phyloP scores from a whole-genome alignment of 805 yeast species.

The Nakazawaea wickerhamii region DNA sequence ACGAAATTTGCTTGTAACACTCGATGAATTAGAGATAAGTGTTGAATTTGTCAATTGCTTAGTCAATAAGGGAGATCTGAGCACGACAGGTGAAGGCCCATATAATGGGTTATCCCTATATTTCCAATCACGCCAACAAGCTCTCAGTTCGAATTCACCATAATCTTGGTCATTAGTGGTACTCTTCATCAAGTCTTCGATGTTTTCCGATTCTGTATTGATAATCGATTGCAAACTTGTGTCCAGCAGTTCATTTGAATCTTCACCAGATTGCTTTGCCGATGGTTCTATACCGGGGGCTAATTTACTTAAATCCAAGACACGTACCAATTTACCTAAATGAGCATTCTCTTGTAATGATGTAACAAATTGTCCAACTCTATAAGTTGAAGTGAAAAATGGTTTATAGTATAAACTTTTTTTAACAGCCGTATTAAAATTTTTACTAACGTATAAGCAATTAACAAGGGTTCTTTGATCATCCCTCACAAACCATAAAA shows the following conservation, averaged over 20 bases:
- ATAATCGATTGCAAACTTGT: constrained; percentile 4
- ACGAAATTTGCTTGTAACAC: not conserved
- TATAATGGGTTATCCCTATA: constrained; percentile 68
- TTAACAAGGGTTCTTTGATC: constrained; percentile 37
- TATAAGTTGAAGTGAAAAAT: constrained; percentile 59
- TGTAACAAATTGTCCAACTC: constrained; percentile 77
- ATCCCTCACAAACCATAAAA: constrained; percentile 28
- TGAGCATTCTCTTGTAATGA: constrained; percentile 50
- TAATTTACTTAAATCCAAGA: constrained; percentile 52
- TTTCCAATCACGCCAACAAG: constrained; percentile 94
- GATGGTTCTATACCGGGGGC: constrained; percentile 31
- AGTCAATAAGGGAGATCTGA: constrained; percentile 8
- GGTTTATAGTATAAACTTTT: constrained; percentile 51
- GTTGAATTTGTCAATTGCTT: constrained; percentile 24
- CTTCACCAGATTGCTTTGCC: not conserved
- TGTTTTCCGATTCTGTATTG: constrained; percentile 7
- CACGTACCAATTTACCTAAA: constrained; percentile 51
- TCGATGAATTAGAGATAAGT: constrained; percentile 6
- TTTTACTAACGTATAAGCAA: constrained; percentile 45
- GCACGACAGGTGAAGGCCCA: constrained; percentile 25
- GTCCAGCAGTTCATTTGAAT: constrained; percentile 11
- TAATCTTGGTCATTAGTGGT: constrained; percentile 24
- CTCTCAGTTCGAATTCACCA: constrained; percentile 27
- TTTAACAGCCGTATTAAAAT: constrained; percentile 47
- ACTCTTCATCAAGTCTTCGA: constrained; percentile 10